Conservation (phyloP, 2,329 filamentous ascomycete species). For the Pseudogymnoascus sp. region DNA sequence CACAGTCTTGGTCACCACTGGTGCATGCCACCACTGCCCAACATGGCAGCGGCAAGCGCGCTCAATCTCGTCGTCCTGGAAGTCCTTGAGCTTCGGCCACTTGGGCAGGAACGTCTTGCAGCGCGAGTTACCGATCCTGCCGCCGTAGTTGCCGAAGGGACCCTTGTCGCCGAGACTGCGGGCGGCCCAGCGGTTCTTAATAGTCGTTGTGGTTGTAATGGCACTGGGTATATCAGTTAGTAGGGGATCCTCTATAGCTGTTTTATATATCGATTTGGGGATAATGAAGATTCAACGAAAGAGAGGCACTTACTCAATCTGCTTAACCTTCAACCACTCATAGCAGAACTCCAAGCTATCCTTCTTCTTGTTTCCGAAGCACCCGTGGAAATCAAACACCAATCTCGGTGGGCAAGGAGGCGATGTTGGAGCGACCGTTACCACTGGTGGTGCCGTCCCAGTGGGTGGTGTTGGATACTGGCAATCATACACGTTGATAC, state of each 20-base stretch:
- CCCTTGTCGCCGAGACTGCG: not conserved
- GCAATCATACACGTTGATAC: conserved; percentile 12
- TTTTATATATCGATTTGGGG: not conserved
- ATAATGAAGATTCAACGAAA: not conserved
- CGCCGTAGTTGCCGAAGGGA: not conserved
- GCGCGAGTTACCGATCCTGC: not conserved
- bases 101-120: not conserved
- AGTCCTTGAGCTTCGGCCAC: conserved; percentile 8
- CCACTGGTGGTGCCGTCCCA: not conserved
- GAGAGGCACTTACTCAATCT: not conserved
- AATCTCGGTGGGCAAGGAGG: not conserved
- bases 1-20: not conserved
- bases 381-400: conserved; percentile 1
- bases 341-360: conserved; percentile 3
- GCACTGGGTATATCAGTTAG: not conserved
- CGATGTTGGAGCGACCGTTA: not conserved
- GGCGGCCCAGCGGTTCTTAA: conserved; percentile 1
- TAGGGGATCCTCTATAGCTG: not conserved
- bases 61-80: conserved; percentile 3
- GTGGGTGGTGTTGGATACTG: not conserved
- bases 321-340: conserved; percentile 1
- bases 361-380: not conserved
- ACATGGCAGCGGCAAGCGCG: conserved; percentile 2
- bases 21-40: conserved; percentile 1
- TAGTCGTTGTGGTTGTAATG: not conserved